Conservation (phyloP, 352 stramenopile species). For the Globisporangium sylvaticum region DNA sequence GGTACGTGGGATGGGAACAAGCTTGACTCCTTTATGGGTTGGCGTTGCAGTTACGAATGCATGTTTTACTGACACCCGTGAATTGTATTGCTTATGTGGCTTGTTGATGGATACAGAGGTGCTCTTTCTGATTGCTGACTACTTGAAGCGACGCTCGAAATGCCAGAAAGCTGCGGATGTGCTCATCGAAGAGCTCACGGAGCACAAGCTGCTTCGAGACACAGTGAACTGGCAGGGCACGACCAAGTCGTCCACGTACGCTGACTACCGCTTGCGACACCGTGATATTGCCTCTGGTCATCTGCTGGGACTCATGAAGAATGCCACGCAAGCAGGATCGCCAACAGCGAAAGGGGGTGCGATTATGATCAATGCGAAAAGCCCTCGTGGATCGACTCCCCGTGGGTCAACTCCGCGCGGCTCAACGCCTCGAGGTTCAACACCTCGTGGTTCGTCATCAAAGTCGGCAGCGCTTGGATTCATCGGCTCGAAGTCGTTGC, state of each 20-base stretch:
- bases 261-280: conserved; percentile 74
- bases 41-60: background rate
- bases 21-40: background rate
- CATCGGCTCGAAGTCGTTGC: conserved; percentile 32
- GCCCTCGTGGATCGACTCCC: background rate
- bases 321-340: conserved; percentile 10
- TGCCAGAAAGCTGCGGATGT: conserved; percentile 59
- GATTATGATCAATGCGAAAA: background rate
- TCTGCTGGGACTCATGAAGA: conserved; percentile 53
- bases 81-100: background rate
- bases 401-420: background rate
- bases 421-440: conserved; percentile 2
- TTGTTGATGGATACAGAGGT: conserved; percentile 40
- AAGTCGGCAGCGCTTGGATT: background rate
- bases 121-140: conserved; percentile 85
- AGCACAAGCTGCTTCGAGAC: conserved; percentile 50
- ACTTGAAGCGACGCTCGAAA: conserved; percentile 60
- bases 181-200: conserved; percentile 63
- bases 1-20: background rate
- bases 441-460: background rate
- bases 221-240: conserved; percentile 67
- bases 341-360: conserved; percentile 20
- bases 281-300: conserved; percentile 62
- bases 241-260: conserved; percentile 48
- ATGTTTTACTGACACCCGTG: background rate